Percentiles rank a stretch among this genome's conserved stretches.
These are phyloP conservation scores for Talaromyces islandicus DNA, from an alignment of 2,329 filamentous ascomycete genomes.

Conservation along the genomic window DNA sequence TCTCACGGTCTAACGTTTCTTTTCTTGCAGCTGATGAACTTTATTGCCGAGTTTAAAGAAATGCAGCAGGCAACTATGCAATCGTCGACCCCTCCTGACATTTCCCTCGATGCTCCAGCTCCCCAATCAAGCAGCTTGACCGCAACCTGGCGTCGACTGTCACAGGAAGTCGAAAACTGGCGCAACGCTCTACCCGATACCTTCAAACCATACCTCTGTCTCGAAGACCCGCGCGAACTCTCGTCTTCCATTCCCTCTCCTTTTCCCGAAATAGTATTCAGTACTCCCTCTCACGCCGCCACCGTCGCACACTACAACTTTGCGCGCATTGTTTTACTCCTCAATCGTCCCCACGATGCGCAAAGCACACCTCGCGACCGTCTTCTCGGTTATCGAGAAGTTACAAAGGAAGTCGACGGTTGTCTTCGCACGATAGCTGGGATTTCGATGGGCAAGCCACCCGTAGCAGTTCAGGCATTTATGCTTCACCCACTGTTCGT, in stretches of 20 bases:
- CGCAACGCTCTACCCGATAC: slow-evolving; percentile 51
- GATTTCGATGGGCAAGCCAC: slow-evolving; percentile 51
- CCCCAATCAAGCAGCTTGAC: slow-evolving; percentile 40
- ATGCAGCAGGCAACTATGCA: slow-evolving; percentile 33
- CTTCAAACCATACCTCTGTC: slow-evolving; percentile 50
- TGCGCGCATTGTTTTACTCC: slow-evolving; percentile 54
- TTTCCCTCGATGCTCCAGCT: slow-evolving; percentile 31
- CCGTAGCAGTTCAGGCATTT: slow-evolving; percentile 52
- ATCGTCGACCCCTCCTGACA: slow-evolving; percentile 21
- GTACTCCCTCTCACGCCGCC: slow-evolving; percentile 55
- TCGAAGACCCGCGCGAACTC: slow-evolving; percentile 32
- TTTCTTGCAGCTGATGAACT: slow-evolving; percentile 58
- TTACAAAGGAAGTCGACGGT: slow-evolving; percentile 49
- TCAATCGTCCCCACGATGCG: slow-evolving; percentile 55
- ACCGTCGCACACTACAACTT: slow-evolving; percentile 63
- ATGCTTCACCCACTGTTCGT: slow-evolving; percentile 55
- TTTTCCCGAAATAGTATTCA: slow-evolving; percentile 56
- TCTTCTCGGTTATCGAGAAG: slow-evolving; percentile 51
- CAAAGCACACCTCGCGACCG: slow-evolving; percentile 49
- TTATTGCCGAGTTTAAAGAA: slow-evolving; percentile 52
- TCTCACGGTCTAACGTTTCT: slow-evolving; percentile 59
- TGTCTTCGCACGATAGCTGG: slow-evolving; percentile 55
- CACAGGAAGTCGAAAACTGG: slow-evolving; percentile 53
- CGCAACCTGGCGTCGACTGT: slow-evolving; percentile 50
- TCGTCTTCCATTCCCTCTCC: slow-evolving; percentile 25